Percentiles rank a stretch among this genome's conserved stretches.
These are phyloP conservation scores for Trichoderma sp. DNA, from an alignment of 2,329 filamentous ascomycete species.

Conservation along the genomic window DNA sequence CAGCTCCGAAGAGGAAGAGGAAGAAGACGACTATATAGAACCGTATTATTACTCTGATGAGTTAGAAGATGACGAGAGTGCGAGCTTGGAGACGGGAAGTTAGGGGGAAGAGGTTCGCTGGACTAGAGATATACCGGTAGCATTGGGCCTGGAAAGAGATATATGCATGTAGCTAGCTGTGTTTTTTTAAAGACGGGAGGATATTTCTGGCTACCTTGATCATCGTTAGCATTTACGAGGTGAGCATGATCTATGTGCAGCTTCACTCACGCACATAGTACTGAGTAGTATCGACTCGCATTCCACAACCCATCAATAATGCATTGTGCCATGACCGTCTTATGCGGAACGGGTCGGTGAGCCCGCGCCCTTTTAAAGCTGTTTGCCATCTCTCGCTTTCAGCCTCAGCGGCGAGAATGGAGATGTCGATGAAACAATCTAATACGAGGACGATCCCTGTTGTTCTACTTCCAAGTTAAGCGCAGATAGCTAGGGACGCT, in stretches of 20 bases:
- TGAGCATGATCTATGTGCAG: not conserved
- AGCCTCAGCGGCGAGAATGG: not conserved
- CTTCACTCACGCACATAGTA: not conserved
- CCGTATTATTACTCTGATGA: not conserved
- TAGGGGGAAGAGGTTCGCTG: not conserved
- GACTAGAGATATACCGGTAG: not conserved
- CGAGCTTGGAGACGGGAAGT: not conserved
- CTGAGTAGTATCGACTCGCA: not conserved
- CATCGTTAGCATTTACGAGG: not conserved
- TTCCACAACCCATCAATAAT: not conserved
- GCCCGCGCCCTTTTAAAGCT: not conserved
- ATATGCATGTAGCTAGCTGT: not conserved
- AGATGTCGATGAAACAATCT: not conserved
- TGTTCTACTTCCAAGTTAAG: not conserved
- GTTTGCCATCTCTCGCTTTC: not conserved
- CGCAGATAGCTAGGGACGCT: not conserved
- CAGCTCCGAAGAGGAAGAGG: not conserved
- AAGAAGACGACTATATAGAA: not conserved
- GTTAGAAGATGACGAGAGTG: not conserved
- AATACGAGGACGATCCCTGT: not conserved
- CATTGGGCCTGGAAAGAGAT: not conserved
- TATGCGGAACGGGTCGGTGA: not conserved
- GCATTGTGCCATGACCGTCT: not conserved
- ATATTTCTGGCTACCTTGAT: not conserved
- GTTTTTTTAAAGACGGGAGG: not conserved